Conservation (phyloP, 163 green algal species). For the Chlorella variabilis region DNA sequence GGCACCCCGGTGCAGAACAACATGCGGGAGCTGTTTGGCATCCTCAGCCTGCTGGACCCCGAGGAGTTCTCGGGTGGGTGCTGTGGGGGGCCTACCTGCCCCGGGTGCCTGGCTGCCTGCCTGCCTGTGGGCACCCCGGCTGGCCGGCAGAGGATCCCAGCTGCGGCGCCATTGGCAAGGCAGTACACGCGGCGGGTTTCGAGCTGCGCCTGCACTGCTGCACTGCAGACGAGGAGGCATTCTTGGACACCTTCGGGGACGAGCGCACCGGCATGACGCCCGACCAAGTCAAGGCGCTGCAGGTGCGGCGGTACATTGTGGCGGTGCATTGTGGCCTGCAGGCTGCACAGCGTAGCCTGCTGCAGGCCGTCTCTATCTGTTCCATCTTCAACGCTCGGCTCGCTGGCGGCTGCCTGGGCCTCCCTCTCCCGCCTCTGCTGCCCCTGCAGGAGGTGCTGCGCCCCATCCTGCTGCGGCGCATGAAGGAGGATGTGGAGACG, state of each 20-base stretch:
- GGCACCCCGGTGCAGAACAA: constrained; percentile 91
- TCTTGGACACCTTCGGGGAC: constrained; percentile 77
- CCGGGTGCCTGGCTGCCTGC: no score
- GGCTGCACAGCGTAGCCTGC: not conserved
- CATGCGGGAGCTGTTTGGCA: constrained; percentile 65
- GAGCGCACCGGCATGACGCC: constrained; percentile 37
- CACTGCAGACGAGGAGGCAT: constrained; percentile 66
- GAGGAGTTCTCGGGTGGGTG: constrained; percentile 52
- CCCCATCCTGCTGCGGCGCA: constrained; percentile 90
- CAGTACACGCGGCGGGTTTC: no score
- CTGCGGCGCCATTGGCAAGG: no score
- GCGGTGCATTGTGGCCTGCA: no score
- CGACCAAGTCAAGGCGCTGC: constrained; percentile 33
- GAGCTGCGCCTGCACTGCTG: not conserved
- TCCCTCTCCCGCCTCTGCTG: constrained; percentile 8
- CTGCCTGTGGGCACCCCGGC: no score
- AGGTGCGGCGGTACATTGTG: no score
- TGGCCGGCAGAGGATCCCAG: no score
- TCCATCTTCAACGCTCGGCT: not conserved
- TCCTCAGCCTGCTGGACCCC: constrained; percentile 85
- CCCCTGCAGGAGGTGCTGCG: constrained; percentile 72
- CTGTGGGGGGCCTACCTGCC: no score
- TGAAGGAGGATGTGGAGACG: constrained; percentile 98
- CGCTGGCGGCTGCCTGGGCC: not conserved
- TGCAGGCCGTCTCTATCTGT: no score